Percentiles rank a stretch among this genome's conserved stretches.
Evolutionary conservation across 192 early-diverging fungal genomes (phyloP).

Genomic region (Podila horticola): DNA sequence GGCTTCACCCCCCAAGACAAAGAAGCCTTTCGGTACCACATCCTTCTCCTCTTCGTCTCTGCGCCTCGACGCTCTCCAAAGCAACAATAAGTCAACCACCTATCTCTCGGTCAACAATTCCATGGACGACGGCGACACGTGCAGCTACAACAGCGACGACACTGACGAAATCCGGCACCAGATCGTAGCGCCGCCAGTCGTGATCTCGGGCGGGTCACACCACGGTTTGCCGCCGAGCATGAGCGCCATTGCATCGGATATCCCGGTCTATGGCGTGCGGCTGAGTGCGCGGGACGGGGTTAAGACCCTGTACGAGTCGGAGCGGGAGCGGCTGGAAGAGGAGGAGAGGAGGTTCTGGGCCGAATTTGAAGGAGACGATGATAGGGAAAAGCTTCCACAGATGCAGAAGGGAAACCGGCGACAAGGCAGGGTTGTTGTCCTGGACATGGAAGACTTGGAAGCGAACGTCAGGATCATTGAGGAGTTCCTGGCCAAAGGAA

Average conservation of each 20-base stretch:
- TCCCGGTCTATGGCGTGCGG: neutral
- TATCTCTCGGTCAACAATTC: neutral
- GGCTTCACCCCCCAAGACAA: neutral
- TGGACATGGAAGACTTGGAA: constrained; percentile 11
- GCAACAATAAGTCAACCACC: neutral
- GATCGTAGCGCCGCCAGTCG: neutral
- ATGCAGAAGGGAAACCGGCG: neutral
- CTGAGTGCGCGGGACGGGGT: neutral
- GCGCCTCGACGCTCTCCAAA: neutral
- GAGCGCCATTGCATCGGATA: neutral
- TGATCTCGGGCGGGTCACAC: neutral
- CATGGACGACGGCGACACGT: neutral
- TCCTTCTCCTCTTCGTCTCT: neutral
- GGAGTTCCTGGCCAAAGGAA: neutral
- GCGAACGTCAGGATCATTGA: constrained; percentile 16
- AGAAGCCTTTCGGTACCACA: neutral
- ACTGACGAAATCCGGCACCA: neutral
- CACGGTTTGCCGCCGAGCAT: neutral
- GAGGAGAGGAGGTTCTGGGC: neutral
- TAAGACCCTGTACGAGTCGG: neutral
- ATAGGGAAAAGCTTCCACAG: neutral
- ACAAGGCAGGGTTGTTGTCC: neutral
- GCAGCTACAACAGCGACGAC: constrained; percentile 5
- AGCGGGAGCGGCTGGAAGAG: neutral
- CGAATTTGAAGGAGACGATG: neutral